These are phyloP conservation scores for Colletotrichum paranaense DNA, from an alignment of 2,329 filamentous ascomycete genomes.

Conservation along the genomic window DNA sequence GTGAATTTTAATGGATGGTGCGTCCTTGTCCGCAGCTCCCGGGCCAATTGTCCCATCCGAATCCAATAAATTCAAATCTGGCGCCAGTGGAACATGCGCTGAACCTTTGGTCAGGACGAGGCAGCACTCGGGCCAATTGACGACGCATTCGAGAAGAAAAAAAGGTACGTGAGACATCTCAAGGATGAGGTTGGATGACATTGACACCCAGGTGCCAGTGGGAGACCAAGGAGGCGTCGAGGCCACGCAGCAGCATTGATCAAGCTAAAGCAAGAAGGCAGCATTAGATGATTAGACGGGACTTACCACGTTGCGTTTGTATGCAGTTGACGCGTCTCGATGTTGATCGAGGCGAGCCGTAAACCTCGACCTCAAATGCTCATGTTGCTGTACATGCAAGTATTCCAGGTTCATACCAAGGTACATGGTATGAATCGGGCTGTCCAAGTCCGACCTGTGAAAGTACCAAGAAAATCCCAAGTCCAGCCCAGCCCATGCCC, in stretches of 20 bases:
- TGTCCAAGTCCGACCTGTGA: neutral
- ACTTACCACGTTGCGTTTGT: too few relatives aligned
- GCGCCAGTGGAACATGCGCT: slow-evolving; percentile 4
- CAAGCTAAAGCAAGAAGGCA: neutral
- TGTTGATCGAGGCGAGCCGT: neutral
- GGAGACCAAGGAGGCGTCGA: neutral
- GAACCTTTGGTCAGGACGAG: slow-evolving; percentile 9
- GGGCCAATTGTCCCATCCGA: slow-evolving; percentile 26
- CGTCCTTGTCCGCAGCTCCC: slow-evolving; percentile 21
- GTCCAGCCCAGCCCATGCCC: neutral
- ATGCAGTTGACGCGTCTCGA: neutral
- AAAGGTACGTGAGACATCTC: slow-evolving; percentile 5
- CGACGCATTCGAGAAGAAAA: neutral
- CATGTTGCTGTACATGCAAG: too few relatives aligned
- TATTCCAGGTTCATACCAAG: too few relatives aligned
- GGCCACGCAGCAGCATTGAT: neutral
- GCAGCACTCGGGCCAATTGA: slow-evolving; percentile 28
- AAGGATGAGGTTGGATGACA: neutral
- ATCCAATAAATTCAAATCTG: slow-evolving; percentile 7
- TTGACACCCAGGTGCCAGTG: neutral
- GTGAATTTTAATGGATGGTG: neutral
- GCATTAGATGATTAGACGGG: neutral
- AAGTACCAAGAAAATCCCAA: neutral
- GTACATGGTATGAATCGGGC: neutral
- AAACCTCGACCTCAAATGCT: too few relatives aligned